Evolutionary conservation across 441 rosid genomes (phyloP).

Genomic region (Sinapis alba): DNA sequence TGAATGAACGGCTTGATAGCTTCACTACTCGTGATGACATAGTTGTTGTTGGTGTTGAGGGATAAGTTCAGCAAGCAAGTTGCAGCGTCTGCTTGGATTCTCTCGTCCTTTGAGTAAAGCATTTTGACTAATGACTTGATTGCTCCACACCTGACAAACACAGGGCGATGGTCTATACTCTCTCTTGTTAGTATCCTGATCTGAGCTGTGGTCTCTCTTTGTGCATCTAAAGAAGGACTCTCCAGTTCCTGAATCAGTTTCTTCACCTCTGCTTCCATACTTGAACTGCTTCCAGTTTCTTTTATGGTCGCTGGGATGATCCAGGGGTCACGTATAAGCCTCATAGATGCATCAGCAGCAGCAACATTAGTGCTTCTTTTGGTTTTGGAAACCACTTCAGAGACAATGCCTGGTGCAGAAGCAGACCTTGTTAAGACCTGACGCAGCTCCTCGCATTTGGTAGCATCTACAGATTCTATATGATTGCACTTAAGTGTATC

Average conservation of each 20-base stretch:
- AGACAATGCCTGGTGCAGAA: conserved; percentile 57
- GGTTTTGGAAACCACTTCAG: conserved; percentile 48
- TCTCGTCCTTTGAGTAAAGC: conserved; percentile 58
- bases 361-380: conserved; percentile 37
- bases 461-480: conserved; percentile 46
- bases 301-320: conserved; percentile 62
- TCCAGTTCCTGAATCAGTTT: conserved; percentile 70
- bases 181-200: conserved; percentile 76
- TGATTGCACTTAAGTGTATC: conserved; percentile 5
- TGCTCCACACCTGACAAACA: conserved; percentile 76
- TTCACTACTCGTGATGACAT: conserved; percentile 65
- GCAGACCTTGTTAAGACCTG: conserved; percentile 57
- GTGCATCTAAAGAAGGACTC: conserved; percentile 58
- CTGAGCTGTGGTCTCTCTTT: conserved; percentile 58
- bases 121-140: conserved; percentile 57
- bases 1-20: conserved; percentile 81
- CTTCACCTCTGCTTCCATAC: conserved; percentile 66
- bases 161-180: conserved; percentile 77
- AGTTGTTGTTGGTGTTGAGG: conserved; percentile 79
- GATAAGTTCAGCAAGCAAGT: conserved; percentile 92
- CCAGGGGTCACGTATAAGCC: conserved; percentile 52
- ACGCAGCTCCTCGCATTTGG: conserved; percentile 38
- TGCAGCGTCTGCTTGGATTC: conserved; percentile 76
- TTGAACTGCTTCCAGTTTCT: conserved; percentile 72
- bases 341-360: conserved; percentile 30